Base-by-base conservation (phyloP, 1,284 basidiomycete species). In the Phlebopus sp. region DNA sequence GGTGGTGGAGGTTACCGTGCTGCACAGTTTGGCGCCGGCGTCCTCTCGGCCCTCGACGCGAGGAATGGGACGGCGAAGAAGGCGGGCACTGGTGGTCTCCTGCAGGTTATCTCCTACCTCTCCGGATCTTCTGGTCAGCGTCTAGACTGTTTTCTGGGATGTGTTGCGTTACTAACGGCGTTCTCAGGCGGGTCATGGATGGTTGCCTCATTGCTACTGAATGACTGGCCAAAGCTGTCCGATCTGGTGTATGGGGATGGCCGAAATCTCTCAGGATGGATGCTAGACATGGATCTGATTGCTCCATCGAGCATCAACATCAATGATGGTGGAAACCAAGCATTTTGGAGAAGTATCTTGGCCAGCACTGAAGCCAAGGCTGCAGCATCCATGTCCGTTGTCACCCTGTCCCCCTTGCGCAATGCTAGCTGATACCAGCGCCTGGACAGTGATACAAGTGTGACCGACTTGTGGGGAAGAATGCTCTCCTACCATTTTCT, bases 401-500 rank as follows among this genome's bases (percentile, higher is more conserved):
- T 31, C 8, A 37, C 36, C 25, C 23, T 21, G 17, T 19, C 38
- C 5, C 37, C 36, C 37, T 30, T 3, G 13, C 18, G 29, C 15
- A 37, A 48, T 13, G 42, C 54, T 18, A 42, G 7, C 27, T 46
- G 5, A 42, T 42, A 4, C 29, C 50, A 52, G n/a, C 29, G 6
- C 25, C 0, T 31, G 48, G 38, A 2, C 51, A 85, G 82, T 42
- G 75, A 82, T 56, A 82, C 79, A 23, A 83, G 81, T 52, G 50
- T 83, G 30, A 79, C 79, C 0, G 83, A 86, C 56, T 67, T 79
- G 3, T 84, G 80, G 81, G 68, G 78, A 0, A 76, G 82, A 4
- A 77, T 80, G 69, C 73, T 84, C 36, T 77, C 81, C 1, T 85
- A 81, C 54, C 82, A 86, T 59, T 86, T 85, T 56, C 64, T 85